Evolutionary conservation across 2,329 filamentous ascomycete genomes (phyloP), one percentile per base, ranked within the genome.

Genomic region (Monosporascus cannonballus): DNA sequence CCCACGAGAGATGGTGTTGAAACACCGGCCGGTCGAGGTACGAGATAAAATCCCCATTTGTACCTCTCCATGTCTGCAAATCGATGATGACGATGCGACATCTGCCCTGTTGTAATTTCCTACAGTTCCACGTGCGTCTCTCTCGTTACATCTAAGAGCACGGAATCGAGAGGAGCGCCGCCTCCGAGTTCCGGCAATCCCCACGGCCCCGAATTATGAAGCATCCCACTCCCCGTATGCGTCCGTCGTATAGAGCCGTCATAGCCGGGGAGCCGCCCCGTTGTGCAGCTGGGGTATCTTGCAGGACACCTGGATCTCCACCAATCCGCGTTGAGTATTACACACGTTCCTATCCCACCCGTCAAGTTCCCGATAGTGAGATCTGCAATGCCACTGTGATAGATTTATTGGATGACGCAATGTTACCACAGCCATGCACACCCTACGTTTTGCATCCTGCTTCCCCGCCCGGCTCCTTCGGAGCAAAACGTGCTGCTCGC

Each of bases 1-100:
- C 90, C 8, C 77, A 84, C 64, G 83, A 94, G 67, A 76, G 90
- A 53, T 87, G 89, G 73, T 92, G 89, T 66, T 90, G 67, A 77
- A 38, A 34, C 30, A 34, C 30, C 11, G 4, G 4, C 14, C 30
- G 7, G 24, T 11, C 14, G 20, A 17, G 9, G 24, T 18, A 42
- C 18, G 18, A 18, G 17, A 42, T 42, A 41, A 4, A 14, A 34
- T 34, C 14, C 9, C 9, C 9, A 14, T 30, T 11, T 11, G 27
- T 30, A 30, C 5, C 30, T 34, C 30, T 14, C 11, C 30, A 34
- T 4, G 30, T 34, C 30, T 34, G 30, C 30, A 34, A 34, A 34
- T 2, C 30, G 11, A 14, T 14, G 30, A 34, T 11, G 9, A 14
- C 9, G 30, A 2, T 34, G 11, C 30, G 30, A 34, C 4, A 34